Base-by-base conservation (phyloP, 441 rosid genomes). In the Gossypium davidsonii region DNA sequence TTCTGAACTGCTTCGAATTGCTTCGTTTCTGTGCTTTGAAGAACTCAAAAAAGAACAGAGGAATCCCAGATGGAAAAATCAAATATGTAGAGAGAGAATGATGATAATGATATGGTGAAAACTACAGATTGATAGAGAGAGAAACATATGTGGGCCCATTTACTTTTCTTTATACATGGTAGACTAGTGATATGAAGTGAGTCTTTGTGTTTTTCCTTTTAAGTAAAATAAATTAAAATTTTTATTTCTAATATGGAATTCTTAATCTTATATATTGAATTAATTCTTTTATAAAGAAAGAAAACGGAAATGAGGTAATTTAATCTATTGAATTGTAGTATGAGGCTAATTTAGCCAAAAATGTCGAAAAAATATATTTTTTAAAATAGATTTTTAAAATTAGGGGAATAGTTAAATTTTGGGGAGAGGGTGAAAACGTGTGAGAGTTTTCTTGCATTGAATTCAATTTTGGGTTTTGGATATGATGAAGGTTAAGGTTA, bases 51-150 rank as follows among this genome's bases (percentile, higher is more conserved):
- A 71, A 46, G 42, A 28, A 34, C 4, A 34, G 11, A 55, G 55
- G 67, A 52, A 70, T 52, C 55, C 64, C 39, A 63, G 57, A 76
- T 18, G 60, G 11, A 60, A 74, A 68, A 34, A 37, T 3, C 11
- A n/a, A 60, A 60, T 0, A 15, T 42, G 66, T 48, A 17, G 17
- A 14, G 28, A 44, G 72, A 72, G 66, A n/a, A 55, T 15, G 72
- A 48, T 77, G 72, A 52, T 49, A 70, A 8, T 74, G 78, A 70
- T 78, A 64, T 4, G 77, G 79, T 71, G 81, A 85, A 83, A 78
- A 71, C 83, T 70, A 73, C 67, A 61, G 28, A 46, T 31, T 31
- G 34, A 31, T 8, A 69, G 18, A 49, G 74, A 74, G 70, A 65
- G 73, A 79, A 60, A 74, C 70, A 11, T 1, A 46, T 3, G 78